Evolutionary conservation across 2,329 filamentous ascomycete genomes (phyloP).

Genomic region (Ascochyta pisi): DNA sequence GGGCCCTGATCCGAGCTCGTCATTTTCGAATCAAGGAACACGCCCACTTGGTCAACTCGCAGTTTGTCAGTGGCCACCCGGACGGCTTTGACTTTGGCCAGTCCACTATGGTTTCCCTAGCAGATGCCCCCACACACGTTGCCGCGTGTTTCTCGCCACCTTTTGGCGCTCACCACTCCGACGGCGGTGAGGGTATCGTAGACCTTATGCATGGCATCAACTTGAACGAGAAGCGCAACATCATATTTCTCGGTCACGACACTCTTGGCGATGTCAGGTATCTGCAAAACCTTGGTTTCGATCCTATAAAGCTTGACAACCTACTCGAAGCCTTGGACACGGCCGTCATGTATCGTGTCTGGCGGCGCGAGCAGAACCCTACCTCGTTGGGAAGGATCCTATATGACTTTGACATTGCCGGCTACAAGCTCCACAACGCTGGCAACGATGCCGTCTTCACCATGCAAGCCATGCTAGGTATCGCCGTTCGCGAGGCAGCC

Average conservation of each 20-base stretch:
- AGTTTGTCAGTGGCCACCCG: constrained; percentile 76
- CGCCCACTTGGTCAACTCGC: constrained; percentile 67
- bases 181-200: constrained; percentile 1
- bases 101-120: constrained; percentile 62
- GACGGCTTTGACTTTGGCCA: constrained; percentile 75
- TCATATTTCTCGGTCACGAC: constrained; percentile 84
- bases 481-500: constrained; percentile 58
- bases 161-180: constrained; percentile 50
- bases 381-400: constrained; percentile 69
- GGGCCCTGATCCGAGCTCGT: constrained; percentile 67
- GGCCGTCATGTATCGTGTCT: constrained; percentile 70
- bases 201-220: constrained; percentile 19
- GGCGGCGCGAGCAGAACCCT: constrained; percentile 61
- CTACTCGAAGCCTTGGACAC: constrained; percentile 76
- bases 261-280: constrained; percentile 71
- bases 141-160: constrained; percentile 65
- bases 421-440: constrained; percentile 79
- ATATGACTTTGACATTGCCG: constrained; percentile 66
- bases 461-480: constrained; percentile 72
- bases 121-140: constrained; percentile 55
- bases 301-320: constrained; percentile 60
- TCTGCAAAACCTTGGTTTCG: constrained; percentile 69
- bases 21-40: constrained; percentile 82
- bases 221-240: constrained; percentile 56
- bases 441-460: constrained; percentile 87